Base-by-base conservation (phyloP, 1,284 basidiomycete genomes). In the Sanghuangporus baumii region DNA sequence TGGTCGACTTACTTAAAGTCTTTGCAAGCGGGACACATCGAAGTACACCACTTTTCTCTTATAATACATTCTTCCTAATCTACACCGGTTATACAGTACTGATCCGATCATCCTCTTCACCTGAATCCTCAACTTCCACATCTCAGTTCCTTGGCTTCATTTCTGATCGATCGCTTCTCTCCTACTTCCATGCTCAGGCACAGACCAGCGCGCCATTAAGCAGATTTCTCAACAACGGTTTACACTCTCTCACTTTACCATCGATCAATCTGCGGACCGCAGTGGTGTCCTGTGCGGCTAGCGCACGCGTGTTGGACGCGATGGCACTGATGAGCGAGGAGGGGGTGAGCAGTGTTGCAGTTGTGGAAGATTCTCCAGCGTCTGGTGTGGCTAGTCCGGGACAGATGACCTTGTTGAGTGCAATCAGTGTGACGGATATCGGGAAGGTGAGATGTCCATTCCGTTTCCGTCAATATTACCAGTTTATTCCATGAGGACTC, bases 271-370 rank as follows among this genome's bases (percentile, higher is more conserved):
- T 89, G 34, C 82, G 84, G 67, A 69, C 78, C 3, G 79, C 83
- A 1, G 86, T 91, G 16, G 75, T 91, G 9, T 80, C 85, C 4
- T 74, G 83, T 8, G 78, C 78, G 6, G 82, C 86, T 47, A 78
- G 75, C 18, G 81, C 82, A 3, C 78, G 79, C 20, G 85, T 91
- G 18, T 75, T 91, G 38, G 85, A 90, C 71, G 88, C 88, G 4
- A 91, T 91, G 89, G 81, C 77, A 63, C 75, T 88, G 36, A 91
- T 91, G 89, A 89, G 87, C 68, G 87, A 89, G 66, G 81, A 87
- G 70, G 89, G 89, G 20, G 88, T 91, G 41, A 89, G 89, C 71
- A 89, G 86, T 67, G 76, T 91, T 55, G 89, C 89, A 20, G 85
- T 91, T 6, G 71, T 89, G 4, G 85, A 89, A 56, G 86, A 88